Conservation (phyloP, 257 asterid species). For the Solanum sitiens region DNA sequence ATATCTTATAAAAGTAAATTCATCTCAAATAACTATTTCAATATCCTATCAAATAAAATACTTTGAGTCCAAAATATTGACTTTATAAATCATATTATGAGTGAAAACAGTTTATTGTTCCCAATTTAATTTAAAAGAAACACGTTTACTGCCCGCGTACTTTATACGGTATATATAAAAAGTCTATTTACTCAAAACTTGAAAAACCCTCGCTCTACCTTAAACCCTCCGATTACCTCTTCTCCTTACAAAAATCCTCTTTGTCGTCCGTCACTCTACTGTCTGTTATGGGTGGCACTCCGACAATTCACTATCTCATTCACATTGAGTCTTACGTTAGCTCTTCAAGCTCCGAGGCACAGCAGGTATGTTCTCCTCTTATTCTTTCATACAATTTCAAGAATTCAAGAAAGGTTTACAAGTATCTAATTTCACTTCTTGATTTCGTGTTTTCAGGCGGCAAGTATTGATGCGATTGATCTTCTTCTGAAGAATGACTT, state of each 20-base stretch:
- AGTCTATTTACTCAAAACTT: neutral
- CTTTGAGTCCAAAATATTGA: neutral
- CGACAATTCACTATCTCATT: conserved; percentile 31
- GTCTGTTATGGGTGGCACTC: conserved; percentile 23
- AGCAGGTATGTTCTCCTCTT: conserved; percentile 42
- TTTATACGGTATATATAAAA: neutral
- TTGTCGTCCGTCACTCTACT: neutral
- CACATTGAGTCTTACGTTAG: conserved; percentile 67
- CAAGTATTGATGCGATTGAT: conserved; percentile 51
- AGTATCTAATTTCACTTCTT: neutral
- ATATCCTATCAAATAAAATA: neutral
- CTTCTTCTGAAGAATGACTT: conserved; percentile 46
- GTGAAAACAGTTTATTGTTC: neutral
- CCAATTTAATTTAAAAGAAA: neutral
- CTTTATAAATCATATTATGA: neutral
- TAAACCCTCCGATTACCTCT: conserved; percentile 16
- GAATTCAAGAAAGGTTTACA: neutral
- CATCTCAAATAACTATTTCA: neutral
- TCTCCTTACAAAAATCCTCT: neutral
- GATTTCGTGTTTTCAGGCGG: conserved; percentile 35
- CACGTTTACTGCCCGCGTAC: neutral
- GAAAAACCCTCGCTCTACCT: conserved; percentile 12
- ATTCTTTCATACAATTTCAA: neutral
- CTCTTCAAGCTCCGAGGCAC: conserved; percentile 49
- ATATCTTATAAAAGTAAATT: neutral